Conservation (phyloP, 2,329 filamentous ascomycete species). For the Tolypocladium nubicola region DNA sequence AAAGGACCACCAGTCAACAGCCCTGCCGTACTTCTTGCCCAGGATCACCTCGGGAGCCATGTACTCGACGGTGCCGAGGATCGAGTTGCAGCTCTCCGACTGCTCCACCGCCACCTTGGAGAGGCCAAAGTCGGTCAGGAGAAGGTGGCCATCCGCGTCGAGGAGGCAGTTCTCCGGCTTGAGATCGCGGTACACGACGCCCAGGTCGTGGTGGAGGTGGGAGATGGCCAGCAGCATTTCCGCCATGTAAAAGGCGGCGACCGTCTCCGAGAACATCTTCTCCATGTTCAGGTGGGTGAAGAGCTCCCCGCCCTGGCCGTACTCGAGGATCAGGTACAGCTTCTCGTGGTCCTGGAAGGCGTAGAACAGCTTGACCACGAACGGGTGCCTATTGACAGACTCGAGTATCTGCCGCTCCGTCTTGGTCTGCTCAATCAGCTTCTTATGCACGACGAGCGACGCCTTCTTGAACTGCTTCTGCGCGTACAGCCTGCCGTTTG, state of each 20-base stretch:
- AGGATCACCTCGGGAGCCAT: conserved; percentile 95
- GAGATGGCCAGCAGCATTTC: conserved; percentile 93
- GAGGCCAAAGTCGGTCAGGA: conserved; percentile 92
- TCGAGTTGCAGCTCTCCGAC: conserved; percentile 64
- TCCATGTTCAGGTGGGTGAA: conserved; percentile 92
- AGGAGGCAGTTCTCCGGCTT: conserved; percentile 97
- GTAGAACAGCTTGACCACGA: conserved; percentile 96
- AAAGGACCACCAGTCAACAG: conserved; percentile 98
- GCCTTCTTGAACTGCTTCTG: conserved; percentile 99
- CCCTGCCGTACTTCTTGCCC: conserved; percentile 81
- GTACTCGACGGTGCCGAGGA: conserved; percentile 93
- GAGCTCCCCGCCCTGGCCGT: conserved; percentile 91
- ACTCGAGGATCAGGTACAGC: conserved; percentile 93
- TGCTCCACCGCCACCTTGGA: conserved; percentile 80
- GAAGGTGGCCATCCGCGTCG: conserved; percentile 80
- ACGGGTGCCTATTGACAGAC: conserved; percentile 91
- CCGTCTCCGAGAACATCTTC: conserved; percentile 87
- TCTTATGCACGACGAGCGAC: conserved; percentile 88
- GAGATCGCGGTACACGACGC: conserved; percentile 91
- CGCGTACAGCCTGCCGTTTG: conserved; percentile 82
- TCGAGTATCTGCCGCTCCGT: conserved; percentile 92
- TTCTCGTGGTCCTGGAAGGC: conserved; percentile 98
- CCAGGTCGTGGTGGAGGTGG: conserved; percentile 83
- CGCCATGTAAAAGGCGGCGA: conserved; percentile 94
- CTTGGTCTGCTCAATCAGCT: conserved; percentile 92